phyloP scores from a whole-genome alignment of 345 rosid species.

The Moricandia moricandioides region DNA sequence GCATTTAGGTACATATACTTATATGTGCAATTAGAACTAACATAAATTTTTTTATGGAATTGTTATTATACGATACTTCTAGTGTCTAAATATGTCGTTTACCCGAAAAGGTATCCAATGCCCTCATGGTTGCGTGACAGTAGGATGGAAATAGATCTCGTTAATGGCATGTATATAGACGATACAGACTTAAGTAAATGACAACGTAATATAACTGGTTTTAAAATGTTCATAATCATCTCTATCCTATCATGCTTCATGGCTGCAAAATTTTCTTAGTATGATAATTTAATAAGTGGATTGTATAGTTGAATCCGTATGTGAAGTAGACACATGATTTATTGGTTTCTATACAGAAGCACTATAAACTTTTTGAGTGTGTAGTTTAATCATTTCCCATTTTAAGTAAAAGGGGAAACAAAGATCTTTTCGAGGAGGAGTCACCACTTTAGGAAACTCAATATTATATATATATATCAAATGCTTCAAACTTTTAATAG shows the following conservation, averaged over 20 bases:
- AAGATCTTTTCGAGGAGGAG: background rate
- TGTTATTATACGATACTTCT: no score
- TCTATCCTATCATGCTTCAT: background rate
- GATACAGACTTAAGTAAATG: background rate
- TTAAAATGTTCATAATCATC: background rate
- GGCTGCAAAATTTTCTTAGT: background rate
- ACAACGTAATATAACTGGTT: background rate
- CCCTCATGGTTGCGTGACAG: background rate
- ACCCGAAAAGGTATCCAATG: no score
- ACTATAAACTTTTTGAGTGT: background rate
- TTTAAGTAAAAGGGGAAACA: background rate
- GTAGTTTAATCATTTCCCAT: background rate
- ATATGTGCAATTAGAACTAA: no score
- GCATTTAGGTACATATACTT: no score
- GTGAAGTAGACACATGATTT: background rate
- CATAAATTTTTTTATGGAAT: no score
- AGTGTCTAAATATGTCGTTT: no score
- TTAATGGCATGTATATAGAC: background rate
- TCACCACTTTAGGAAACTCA: background rate
- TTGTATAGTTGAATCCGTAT: background rate
- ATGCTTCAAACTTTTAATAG: background rate
- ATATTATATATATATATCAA: background rate
- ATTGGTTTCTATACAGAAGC: background rate
- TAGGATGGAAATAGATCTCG: background rate
- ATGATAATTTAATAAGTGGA: background rate